Base-by-base conservation (phyloP, 2,329 filamentous ascomycete genomes). In the Chaetomiaceae sp. region DNA sequence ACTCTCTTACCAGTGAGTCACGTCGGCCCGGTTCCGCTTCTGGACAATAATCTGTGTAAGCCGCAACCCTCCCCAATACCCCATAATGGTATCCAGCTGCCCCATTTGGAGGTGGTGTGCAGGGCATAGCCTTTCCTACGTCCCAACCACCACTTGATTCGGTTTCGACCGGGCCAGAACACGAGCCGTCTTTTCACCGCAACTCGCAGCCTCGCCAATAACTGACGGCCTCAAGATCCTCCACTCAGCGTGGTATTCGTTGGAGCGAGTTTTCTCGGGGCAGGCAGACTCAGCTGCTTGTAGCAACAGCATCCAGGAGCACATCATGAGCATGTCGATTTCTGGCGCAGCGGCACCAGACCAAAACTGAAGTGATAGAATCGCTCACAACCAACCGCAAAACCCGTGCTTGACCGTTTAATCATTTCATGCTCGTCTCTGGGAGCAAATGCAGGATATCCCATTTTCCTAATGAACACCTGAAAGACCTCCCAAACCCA, bases 391-490 rank as follows among this genome's bases (percentile, higher is more conserved):
- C 48, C 42, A 53, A 48, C 46, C 42, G 44, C 41, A 47, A 38
- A 53, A 41, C 49, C 52, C 37, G 47, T 58, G 47, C 53, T 54
- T 57, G 64, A 63, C 55, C 54, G 47, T 60, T 58, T 56, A 56
- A 57, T 73, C 69, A 65, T 67, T 69, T 65, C 67, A 62, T 67
- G 62, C 56, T 58, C 62, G 60, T 62, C 63, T 69, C 68, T 65
- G 63, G 67, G 71, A 73, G 72, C 71, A 74, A 71, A 76, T 76
- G 74, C 72, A 72, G 68, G 70, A 73, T 70, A 72, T 74, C 74
- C 77, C 74, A 72, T 74, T 76, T 70, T 75, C 71, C 74, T 74
- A 73, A 67, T 76, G 67, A 79, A 79, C 75, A 79, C 75, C 76
- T 66, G 71, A 70, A 72, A 68, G 76, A 68, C 71, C 69, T 74